Evolutionary conservation across 306 rosid genomes (phyloP).

Genomic region (Dicorynia guianensis): DNA sequence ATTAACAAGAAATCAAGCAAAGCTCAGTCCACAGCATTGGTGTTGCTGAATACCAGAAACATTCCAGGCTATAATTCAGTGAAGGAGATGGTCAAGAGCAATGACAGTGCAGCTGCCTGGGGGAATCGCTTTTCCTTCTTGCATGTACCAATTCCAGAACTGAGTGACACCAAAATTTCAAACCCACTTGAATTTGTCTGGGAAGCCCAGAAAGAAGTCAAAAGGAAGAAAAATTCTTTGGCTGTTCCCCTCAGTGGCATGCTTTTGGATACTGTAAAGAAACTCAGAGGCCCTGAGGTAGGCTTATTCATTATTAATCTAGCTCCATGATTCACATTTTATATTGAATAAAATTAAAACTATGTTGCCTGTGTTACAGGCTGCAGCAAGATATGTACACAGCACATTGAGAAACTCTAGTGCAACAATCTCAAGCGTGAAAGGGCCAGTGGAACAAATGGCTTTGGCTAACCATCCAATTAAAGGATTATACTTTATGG

Average conservation of each 20-base stretch:
- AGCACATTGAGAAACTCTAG: slow-evolving; percentile 54
- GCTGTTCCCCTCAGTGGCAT: too few species aligned
- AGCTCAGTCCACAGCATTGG: slow-evolving; percentile 49
- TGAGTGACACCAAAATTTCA: too few species aligned
- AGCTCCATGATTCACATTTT: too few species aligned
- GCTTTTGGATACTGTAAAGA: too few species aligned
- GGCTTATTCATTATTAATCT: too few species aligned
- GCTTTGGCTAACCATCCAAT: slow-evolving; percentile 50
- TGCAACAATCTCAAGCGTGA: slow-evolving; percentile 50
- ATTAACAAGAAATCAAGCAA: slow-evolving; percentile 37
- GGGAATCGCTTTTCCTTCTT: slow-evolving; percentile 29
- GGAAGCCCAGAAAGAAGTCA: too few species aligned
- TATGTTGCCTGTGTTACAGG: slow-evolving; percentile 31
- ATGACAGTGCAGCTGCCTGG: slow-evolving; percentile 47
- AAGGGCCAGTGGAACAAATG: slow-evolving; percentile 64
- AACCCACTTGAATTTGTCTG: too few species aligned
- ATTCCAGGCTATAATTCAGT: slow-evolving; percentile 50
- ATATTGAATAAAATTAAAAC: too few species aligned
- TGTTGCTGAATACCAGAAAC: slow-evolving; percentile 49
- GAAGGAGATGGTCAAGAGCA: slow-evolving; percentile 54
- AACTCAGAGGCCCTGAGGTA: too few species aligned
- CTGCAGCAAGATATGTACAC: slow-evolving; percentile 46
- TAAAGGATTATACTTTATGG: slow-evolving; percentile 55
- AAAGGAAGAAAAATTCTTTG: too few species aligned
- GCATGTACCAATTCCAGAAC: too few species aligned